Evolutionary conservation across 768 basidiomycete genomes (phyloP).

Genomic region (Clitopilus passeckerianus): DNA sequence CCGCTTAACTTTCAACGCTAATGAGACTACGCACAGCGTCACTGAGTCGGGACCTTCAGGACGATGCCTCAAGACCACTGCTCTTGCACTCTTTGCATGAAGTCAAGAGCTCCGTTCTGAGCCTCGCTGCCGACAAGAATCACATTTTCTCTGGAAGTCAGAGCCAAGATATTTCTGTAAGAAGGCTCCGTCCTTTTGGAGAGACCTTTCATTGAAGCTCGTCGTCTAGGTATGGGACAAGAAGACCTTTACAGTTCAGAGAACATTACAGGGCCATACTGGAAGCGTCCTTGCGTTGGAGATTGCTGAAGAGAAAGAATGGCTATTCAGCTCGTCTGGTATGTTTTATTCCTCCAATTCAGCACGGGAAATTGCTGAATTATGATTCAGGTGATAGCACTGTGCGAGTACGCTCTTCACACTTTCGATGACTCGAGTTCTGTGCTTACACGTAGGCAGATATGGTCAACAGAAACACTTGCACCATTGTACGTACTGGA

Average conservation of each 20-base stretch:
- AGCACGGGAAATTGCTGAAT: background rate
- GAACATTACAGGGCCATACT: conserved; percentile 73
- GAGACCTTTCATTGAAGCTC: background rate
- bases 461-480: conserved; percentile 77
- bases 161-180: conserved; percentile 68
- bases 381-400: conserved; percentile 72
- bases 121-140: conserved; percentile 64
- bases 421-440: background rate
- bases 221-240: conserved; percentile 84
- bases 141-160: conserved; percentile 86
- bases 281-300: conserved; percentile 81
- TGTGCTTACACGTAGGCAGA: conserved; percentile 32
- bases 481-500: conserved; percentile 65
- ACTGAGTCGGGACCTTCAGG: conserved; percentile 50
- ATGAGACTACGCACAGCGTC: conserved; percentile 37
- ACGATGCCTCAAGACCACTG: conserved; percentile 34
- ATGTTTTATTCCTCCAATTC: conserved; percentile 11
- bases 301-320: conserved; percentile 67
- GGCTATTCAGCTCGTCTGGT: conserved; percentile 93
- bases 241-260: conserved; percentile 59
- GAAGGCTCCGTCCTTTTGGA: conserved; percentile 10
- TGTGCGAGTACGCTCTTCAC: conserved; percentile 53
- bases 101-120: conserved; percentile 63
- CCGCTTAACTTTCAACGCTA: background rate
- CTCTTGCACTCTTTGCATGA: conserved; percentile 72